Base-by-base conservation (phyloP, 257 asterid genomes). In the Fraxinus pennsylvanica region DNA sequence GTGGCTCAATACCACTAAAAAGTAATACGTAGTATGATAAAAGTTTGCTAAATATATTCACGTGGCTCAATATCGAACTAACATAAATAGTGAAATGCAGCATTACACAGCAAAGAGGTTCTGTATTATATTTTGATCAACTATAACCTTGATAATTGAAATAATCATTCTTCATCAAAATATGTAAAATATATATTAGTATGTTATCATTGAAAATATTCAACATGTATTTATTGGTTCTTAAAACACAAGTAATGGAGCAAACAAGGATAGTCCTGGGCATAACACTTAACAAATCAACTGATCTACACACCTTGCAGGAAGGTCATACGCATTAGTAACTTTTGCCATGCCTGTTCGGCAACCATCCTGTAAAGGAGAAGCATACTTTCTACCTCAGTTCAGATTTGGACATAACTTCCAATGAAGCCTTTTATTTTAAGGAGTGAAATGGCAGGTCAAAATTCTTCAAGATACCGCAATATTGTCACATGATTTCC, bases 281-380 rank as follows among this genome's bases (percentile, higher is more conserved):
- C 30, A 59, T 21, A 59, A n/a, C 29, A 22, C 30, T 59, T 57
- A 57, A 15, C 0, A 61, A 61, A 61, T 29, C 29, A 61, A 61
- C 29, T 61, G 68, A 3, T 25, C 68, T 61, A 61, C 32, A 61
- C 68, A 61, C 68, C 68, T 61, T 25, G 68, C 68, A 38, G 77
- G 57, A 68, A 54, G 12, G 68, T 13, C 52, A 73, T 33, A 81
- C 9, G 91, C 91, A 75, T 78, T 78, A 68, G 93, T 86, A 68
- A 96, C 90, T 88, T 96, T 96, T 77, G 97, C 97, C 98, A 93
- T 92, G 84, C 99, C 99, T 67, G 99, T 96, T 79, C 98, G 92
- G 85, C 99, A 96, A 73, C 97, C 99, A 79, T 98, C 99, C 99
- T 96, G 80, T 66, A 71, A 76, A 75, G 41, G 38, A 73, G 71